Conservation (phyloP, 2,329 filamentous ascomycete genomes). For the Aureobasidium sp. region DNA sequence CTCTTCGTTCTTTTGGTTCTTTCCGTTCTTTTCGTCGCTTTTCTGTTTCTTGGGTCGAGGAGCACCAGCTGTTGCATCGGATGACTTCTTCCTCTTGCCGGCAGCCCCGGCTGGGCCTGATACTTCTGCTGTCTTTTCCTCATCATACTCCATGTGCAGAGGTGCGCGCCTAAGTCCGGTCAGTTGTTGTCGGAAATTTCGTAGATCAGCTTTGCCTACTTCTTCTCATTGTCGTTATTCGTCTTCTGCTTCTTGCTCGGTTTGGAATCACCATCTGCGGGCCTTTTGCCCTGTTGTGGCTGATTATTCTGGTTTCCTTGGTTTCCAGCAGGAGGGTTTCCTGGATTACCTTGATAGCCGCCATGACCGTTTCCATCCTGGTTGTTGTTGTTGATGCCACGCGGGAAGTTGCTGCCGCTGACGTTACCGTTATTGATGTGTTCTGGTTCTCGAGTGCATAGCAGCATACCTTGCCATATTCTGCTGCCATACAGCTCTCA, state of each 20-base stretch:
- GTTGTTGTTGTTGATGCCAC: neutral
- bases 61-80: neutral
- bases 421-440: slow-evolving; percentile 1
- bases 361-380: neutral
- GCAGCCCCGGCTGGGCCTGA: slow-evolving; percentile 5
- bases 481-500: slow-evolving; percentile 34
- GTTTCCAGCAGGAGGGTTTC: neutral
- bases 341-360: neutral
- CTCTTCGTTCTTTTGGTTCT: neutral
- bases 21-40: neutral
- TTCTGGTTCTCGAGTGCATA: neutral
- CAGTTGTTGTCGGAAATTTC: neutral
- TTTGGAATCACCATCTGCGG: slow-evolving; percentile 5
- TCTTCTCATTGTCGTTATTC: neutral
- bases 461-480: slow-evolving; percentile 16
- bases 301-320: slow-evolving; percentile 11
- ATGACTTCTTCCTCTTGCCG: slow-evolving; percentile 3
- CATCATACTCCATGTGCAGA: neutral
- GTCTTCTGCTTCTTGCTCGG: slow-evolving; percentile 12
- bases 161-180: neutral
- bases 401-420: slow-evolving; percentile 6
- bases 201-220: neutral
- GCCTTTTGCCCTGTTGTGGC: slow-evolving; percentile 5
- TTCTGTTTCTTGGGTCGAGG: neutral
- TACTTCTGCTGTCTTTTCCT: neutral